Base-by-base conservation (phyloP, 2,329 filamentous ascomycete genomes). In the Colletotrichum truncatum region DNA sequence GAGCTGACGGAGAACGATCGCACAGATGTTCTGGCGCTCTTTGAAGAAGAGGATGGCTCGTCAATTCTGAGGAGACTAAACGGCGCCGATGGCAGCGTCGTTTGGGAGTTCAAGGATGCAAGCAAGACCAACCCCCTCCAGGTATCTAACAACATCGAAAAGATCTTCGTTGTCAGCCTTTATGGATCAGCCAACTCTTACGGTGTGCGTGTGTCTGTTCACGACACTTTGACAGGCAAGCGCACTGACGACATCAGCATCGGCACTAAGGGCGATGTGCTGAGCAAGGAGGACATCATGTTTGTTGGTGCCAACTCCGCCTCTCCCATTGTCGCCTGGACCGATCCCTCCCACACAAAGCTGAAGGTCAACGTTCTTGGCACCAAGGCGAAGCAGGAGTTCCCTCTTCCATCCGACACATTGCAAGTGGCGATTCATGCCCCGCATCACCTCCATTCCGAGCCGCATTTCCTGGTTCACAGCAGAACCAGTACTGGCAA, bases 401-500 rank as follows among this genome's bases (percentile, higher is more conserved):
- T 90, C 63, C 71, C 82, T 16, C 77, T 89, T 25, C 75, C 81
- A 3, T 72, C 79, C 6, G 82, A 81, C 16, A 82, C 85, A 4
- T 75, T 81, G 14, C 76, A 78, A 4, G 82, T 92, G 54, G 83
- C 89, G 59, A 82, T 97, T 21, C 93, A 97, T 73, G 92, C 92
- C 1, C 91, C 93, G 14, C 89, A 89, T 69, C 84, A 91, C 59
- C 80, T 88, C 28, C 91, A 92, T 73, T 91, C 92, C 4, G 84
- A 89, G 46, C 84, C 93, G 36, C 93, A 97, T 80, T 97, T 98
- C 80, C 81, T 98, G 30, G 91, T 97, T 5, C 92, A 97, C 70
- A 93, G 89, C 71, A 85, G 90, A 71, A 93, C 93, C 0, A 83
- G 83, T 34, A 82, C 82, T 3, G 89, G 89, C 16, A 92, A 94